Conservation (phyloP, 2,329 filamentous ascomycete species). For the Aureobasidium sp. region DNA sequence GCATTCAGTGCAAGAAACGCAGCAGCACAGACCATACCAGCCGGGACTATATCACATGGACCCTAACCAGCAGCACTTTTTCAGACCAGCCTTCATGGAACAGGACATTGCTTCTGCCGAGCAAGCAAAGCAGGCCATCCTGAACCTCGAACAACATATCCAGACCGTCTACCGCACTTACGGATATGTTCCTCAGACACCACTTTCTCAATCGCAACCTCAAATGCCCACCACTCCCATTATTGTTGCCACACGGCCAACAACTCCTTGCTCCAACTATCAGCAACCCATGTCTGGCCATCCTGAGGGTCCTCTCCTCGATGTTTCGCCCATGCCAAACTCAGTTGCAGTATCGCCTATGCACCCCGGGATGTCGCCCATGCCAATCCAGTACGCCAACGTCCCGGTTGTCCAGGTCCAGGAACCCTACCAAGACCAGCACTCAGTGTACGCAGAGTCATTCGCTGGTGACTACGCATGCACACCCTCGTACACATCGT, state of each 20-base stretch:
- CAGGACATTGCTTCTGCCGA: constrained; percentile 18
- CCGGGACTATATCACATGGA: constrained; percentile 53
- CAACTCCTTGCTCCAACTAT: constrained; percentile 13
- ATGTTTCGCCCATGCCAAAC: constrained; percentile 39
- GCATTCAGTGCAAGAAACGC: constrained; percentile 82
- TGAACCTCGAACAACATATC: constrained; percentile 38
- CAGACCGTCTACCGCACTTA: constrained; percentile 37
- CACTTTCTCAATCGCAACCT: constrained; percentile 17
- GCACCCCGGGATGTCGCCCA: constrained; percentile 41
- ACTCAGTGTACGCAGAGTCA: constrained; percentile 17
- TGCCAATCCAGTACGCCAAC: constrained; percentile 39
- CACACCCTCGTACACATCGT: constrained; percentile 44
- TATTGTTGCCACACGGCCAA: constrained; percentile 16
- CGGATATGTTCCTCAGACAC: constrained; percentile 27
- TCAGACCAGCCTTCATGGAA: constrained; percentile 20
- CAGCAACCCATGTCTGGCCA: not conserved
- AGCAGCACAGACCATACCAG: constrained; percentile 78
- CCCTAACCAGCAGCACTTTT: constrained; percentile 33
- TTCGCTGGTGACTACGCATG: constrained; percentile 38
- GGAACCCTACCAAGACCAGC: constrained; percentile 29
- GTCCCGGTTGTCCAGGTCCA: constrained; percentile 41
- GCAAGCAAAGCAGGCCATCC: constrained; percentile 24
- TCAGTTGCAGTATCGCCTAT: constrained; percentile 40
- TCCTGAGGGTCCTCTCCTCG: constrained; percentile 37
- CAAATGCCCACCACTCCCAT: constrained; percentile 26